These are phyloP conservation scores for Claviceps fusiformis DNA, from an alignment of 2,329 filamentous ascomycete species.

Conservation along the genomic window DNA sequence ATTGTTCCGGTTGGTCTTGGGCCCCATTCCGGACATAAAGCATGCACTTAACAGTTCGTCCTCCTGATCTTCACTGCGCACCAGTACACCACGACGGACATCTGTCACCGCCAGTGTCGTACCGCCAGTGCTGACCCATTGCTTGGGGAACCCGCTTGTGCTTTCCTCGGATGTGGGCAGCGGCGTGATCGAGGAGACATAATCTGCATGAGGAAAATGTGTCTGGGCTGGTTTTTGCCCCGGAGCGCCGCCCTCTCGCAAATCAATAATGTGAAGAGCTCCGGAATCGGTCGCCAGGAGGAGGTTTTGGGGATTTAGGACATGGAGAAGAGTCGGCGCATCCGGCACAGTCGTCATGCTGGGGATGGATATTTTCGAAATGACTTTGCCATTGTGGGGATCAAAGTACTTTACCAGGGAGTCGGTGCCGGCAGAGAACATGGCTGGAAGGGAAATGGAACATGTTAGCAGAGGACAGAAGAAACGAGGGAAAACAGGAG, in stretches of 20 bases:
- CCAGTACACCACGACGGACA: conserved; percentile 69
- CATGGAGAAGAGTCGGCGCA: conserved; percentile 67
- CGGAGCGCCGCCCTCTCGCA: conserved; percentile 46
- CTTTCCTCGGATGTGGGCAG: conserved; percentile 68
- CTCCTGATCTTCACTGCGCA: conserved; percentile 87
- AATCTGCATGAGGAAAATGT: conserved; percentile 80
- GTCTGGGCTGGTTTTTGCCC: conserved; percentile 59
- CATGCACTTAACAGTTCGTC: conserved; percentile 77
- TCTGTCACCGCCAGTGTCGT: conserved; percentile 87
- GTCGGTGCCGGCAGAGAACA: conserved; percentile 52
- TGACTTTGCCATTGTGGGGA: conserved; percentile 50
- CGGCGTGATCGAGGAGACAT: conserved; percentile 75
- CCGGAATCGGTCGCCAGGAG: conserved; percentile 85
- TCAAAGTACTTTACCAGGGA: conserved; percentile 44
- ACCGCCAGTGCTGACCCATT: conserved; percentile 88
- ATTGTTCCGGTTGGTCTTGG: conserved; percentile 50
- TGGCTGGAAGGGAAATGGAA: conserved; percentile 22
- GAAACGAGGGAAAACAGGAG: not conserved
- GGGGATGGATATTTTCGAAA: conserved; percentile 72
- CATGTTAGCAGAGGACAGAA: not conserved
- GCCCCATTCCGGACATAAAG: conserved; percentile 64
- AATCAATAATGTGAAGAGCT: conserved; percentile 75
- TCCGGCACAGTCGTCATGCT: conserved; percentile 42
- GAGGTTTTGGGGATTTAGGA: conserved; percentile 74
- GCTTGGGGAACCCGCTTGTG: conserved; percentile 81